Conservation (phyloP, 164 flowering plant genomes). For the Stephania cephalantha region DNA sequence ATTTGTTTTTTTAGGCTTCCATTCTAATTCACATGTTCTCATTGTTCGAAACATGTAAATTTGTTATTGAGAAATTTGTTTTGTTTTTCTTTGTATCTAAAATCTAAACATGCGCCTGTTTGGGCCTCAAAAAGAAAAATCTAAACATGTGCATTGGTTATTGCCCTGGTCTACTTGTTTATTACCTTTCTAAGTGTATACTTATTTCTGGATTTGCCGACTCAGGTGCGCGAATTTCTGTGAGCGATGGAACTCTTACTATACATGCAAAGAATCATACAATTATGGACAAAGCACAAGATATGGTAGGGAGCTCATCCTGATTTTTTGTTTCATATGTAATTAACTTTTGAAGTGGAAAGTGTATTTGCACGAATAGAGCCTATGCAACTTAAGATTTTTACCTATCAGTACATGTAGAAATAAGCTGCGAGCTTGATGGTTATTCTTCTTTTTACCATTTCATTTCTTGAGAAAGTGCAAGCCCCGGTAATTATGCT, state of each 20-base stretch:
- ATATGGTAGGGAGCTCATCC: constrained; percentile 37
- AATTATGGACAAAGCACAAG: constrained; percentile 70
- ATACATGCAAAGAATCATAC: constrained; percentile 77
- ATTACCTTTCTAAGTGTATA: neutral
- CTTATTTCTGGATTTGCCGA: neutral
- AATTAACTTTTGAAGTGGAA: no score
- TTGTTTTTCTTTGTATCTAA: neutral
- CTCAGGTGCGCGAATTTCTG: constrained; percentile 75
- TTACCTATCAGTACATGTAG: no score
- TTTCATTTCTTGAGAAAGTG: constrained; percentile 58
- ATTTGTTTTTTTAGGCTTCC: neutral
- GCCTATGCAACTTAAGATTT: no score
- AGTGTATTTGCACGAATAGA: no score
- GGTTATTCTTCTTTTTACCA: no score
- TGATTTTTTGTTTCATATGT: no score
- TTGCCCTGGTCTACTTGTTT: neutral
- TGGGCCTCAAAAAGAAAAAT: no score
- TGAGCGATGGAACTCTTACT: constrained; percentile 72
- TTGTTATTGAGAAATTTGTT: neutral
- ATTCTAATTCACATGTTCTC: neutral
- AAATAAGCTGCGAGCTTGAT: no score
- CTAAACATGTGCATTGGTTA: neutral
- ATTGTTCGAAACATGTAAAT: neutral
- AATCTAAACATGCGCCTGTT: neutral
- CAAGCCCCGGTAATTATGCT: constrained; percentile 57